Percentiles rank a stretch among this genome's conserved stretches.
These are phyloP conservation scores for Akanthomyces muscarius DNA, from an alignment of 2,329 filamentous ascomycete genomes.

Conservation along the genomic window DNA sequence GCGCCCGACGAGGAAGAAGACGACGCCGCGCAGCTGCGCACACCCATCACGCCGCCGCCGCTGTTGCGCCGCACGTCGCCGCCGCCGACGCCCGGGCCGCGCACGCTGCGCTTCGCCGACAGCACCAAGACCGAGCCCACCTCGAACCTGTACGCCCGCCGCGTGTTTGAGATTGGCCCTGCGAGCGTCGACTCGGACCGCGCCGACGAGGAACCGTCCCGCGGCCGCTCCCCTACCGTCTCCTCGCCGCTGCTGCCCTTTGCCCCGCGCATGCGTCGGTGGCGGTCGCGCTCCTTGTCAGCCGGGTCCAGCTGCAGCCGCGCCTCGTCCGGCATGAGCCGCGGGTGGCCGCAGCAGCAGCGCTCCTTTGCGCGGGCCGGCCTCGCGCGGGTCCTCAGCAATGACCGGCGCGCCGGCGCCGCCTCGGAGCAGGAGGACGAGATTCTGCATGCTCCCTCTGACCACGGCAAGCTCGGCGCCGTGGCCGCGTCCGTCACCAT, in stretches of 20 bases:
- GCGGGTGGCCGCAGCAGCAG: neutral
- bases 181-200: constrained; percentile 1
- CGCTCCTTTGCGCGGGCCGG: constrained; percentile 9
- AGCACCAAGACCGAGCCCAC: neutral
- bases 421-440: too few species aligned
- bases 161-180: constrained; percentile 1
- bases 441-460: neutral
- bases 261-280: constrained; percentile 18
- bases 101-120: constrained; percentile 24
- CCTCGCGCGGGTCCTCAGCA: constrained; percentile 4
- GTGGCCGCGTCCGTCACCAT: constrained; percentile 40
- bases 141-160: neutral
- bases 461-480: constrained; percentile 13
- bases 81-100: constrained; percentile 17
- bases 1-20: constrained; percentile 61
- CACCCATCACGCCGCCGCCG: constrained; percentile 30
- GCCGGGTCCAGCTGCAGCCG: constrained; percentile 24
- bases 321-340: constrained; percentile 21
- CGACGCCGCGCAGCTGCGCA: constrained; percentile 43
- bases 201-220: neutral
- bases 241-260: constrained; percentile 21
- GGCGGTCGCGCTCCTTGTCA: constrained; percentile 27
- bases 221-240: constrained; percentile 8
- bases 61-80: neutral
- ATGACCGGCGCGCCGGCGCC: constrained; percentile 9